Evolutionary conservation across 148 eudicot genomes (phyloP), one percentile per base, ranked within the genome.

Genomic region (Vaccinium corymbosum): DNA sequence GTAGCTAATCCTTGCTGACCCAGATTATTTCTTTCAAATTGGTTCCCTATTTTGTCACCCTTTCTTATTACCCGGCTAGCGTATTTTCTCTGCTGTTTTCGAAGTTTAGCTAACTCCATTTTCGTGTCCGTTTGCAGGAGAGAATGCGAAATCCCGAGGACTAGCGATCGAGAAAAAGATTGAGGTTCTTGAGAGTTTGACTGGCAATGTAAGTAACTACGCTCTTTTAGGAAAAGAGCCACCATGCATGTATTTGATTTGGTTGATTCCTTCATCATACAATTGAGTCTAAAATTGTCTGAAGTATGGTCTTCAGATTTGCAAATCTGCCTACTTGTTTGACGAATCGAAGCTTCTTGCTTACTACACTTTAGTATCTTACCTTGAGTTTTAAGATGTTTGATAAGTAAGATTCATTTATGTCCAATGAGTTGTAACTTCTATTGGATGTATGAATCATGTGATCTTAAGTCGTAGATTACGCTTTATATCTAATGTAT

Each of bases 101-200:
- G 46, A 12, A 17, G 42, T 73, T 73, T 42, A 35, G 0, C 81
- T 80, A 49, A 9, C 29, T 72, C 50, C 52, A 82, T 17, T 10
- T 19, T 72, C 10, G 66, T 76, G 7, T 20, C 79, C 80, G 62
- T 51, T 83, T 89, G 90, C 90, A 93, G 97, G 91, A 71, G 92
- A 90, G 50, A 83, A 84, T 78, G 90, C 49, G 51, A 90, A 89
- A 87, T 86, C 98, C n/a, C 86, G 94, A 61, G 95, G 93, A 27
- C 51, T 87, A 15, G 85, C 90, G 76, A 87, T 96, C 79, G 98
- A 96, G 92, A 93, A 91, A 84, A 96, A 92, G 93, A 94, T 96
- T 27, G 98, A 94, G 83, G 88, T 89, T 66, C 95, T 96, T 2
- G 98, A 96, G 91, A 82, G 87, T 84, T 86, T 94, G 85, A 89